Evolutionary conservation across 2,329 filamentous ascomycete species (phyloP).

Genomic region (Microdochium paspali): DNA sequence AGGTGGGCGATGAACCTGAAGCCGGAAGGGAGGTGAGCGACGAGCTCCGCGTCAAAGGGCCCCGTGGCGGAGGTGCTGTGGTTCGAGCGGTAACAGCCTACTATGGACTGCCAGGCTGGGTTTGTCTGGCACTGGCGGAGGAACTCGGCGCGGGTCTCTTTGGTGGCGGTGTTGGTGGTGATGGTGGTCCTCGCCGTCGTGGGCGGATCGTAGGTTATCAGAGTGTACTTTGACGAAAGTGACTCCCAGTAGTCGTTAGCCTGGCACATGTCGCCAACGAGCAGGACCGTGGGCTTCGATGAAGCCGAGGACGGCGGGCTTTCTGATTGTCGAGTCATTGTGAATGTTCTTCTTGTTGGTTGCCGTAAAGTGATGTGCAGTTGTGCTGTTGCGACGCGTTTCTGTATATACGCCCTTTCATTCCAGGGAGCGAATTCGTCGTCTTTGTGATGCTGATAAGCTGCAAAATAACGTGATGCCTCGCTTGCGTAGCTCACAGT

Average conservation of each 20-base stretch:
- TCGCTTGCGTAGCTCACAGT: too few species aligned
- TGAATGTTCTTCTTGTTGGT: background rate
- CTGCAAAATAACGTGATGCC: too few species aligned
- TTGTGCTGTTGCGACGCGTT: too few species aligned
- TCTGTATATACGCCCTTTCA: too few species aligned
- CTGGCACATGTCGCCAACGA: slow-evolving; percentile 13
- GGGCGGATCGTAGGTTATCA: slow-evolving; percentile 12
- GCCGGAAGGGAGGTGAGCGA: slow-evolving; percentile 30
- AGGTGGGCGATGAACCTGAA: slow-evolving; percentile 42
- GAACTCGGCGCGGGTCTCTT: slow-evolving; percentile 15
- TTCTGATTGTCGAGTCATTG: too few species aligned
- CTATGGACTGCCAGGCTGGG: slow-evolving; percentile 11
- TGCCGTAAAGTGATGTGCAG: too few species aligned
- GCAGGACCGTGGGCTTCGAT: slow-evolving; percentile 10
- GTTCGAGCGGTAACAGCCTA: slow-evolving; percentile 17
- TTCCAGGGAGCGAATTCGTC: too few species aligned
- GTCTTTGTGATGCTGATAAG: too few species aligned
- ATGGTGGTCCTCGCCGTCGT: too few species aligned
- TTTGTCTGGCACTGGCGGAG: slow-evolving; percentile 13
- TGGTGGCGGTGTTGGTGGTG: too few species aligned
- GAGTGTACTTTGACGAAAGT: slow-evolving; percentile 14
- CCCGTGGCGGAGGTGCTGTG: slow-evolving; percentile 12
- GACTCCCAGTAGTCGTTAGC: slow-evolving; percentile 12
- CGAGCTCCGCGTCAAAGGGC: slow-evolving; percentile 33
- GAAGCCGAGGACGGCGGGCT: slow-evolving; percentile 3